Percentiles rank a stretch among this genome's conserved stretches.
Evolutionary conservation across 225 moss, liverwort and hornwort genomes (phyloP).

Genomic region (Pseudoscleropodium purum): DNA sequence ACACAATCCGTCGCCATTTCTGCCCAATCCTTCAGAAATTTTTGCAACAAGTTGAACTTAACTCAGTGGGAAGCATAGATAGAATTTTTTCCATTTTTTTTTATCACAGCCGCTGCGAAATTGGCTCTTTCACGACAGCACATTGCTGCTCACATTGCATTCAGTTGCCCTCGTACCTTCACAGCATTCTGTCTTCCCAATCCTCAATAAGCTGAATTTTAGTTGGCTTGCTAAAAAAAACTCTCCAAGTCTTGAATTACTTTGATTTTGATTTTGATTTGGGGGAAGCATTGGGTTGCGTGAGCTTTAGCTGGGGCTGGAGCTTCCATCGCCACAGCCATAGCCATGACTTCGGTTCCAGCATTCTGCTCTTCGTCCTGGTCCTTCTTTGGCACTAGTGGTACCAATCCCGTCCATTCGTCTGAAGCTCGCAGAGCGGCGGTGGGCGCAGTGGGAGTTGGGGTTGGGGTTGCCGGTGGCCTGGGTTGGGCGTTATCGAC

Average conservation of each 20-base stretch:
- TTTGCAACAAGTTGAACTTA: not conserved
- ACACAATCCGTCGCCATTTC: not conserved
- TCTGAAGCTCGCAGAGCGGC: slow-evolving; percentile 3
- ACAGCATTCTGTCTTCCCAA: not conserved
- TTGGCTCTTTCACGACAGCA: not conserved
- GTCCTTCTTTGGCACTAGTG: not conserved
- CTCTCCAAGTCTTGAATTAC: not conserved
- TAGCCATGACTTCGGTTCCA: slow-evolving; percentile 33
- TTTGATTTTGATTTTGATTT: not conserved
- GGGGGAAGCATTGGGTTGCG: not conserved
- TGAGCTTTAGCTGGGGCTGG: not conserved
- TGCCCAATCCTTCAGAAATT: not conserved
- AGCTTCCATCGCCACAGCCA: not conserved
- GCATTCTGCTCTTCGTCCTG: slow-evolving; percentile 4
- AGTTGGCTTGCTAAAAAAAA: too few species aligned
- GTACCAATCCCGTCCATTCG: not conserved
- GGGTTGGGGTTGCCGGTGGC: slow-evolving; percentile 3
- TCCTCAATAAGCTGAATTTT: not conserved
- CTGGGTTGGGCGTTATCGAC: slow-evolving; percentile 23
- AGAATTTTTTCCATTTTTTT: not conserved
- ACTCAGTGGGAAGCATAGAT: too few species aligned
- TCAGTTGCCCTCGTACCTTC: not conserved
- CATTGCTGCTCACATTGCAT: not conserved
- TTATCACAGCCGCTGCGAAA: not conserved
- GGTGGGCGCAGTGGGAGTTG: not conserved